Conservation (phyloP, 1,139 yeast species). For the Kodamaea alishanica region DNA sequence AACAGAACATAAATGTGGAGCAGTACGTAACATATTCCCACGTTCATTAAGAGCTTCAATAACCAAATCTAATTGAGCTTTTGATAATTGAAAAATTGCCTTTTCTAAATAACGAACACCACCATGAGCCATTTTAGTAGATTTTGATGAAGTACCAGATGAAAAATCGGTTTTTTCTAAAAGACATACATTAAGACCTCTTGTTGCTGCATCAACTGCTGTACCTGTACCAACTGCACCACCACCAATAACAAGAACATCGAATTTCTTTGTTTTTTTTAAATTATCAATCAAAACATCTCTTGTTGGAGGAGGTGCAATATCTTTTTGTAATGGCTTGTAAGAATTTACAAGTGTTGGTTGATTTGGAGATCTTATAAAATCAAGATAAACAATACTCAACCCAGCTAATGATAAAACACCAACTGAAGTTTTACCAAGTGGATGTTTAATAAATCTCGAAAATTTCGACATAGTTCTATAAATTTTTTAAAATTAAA, state of each 20-base stretch:
- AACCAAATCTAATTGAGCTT: slow-evolving; percentile 87
- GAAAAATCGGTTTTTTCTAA: slow-evolving; percentile 89
- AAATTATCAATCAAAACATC: slow-evolving; percentile 31
- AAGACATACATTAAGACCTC: slow-evolving; percentile 86
- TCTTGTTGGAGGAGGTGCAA: slow-evolving; percentile 38
- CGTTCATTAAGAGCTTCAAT: slow-evolving; percentile 93
- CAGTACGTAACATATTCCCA: slow-evolving; percentile 83
- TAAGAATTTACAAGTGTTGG: slow-evolving; percentile 30
- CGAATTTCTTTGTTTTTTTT: slow-evolving; percentile 52
- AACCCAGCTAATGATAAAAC: slow-evolving; percentile 27
- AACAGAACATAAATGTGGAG: slow-evolving; percentile 85
- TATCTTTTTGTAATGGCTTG: slow-evolving; percentile 35
- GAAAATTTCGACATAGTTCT: too few species aligned
- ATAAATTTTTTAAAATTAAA: too few species aligned
- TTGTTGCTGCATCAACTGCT: slow-evolving; percentile 85
- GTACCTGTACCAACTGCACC: slow-evolving; percentile 96
- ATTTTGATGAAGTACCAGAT: slow-evolving; percentile 86
- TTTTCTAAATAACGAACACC: slow-evolving; percentile 95
- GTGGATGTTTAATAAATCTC: too few species aligned
- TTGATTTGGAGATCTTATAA: slow-evolving; percentile 34
- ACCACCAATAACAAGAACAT: slow-evolving; percentile 84
- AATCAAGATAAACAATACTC: slow-evolving; percentile 41
- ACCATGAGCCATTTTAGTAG: slow-evolving; percentile 98
- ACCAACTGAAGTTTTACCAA: slow-evolving; percentile 32
- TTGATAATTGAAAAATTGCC: slow-evolving; percentile 87